These are phyloP conservation scores for Malus sieversii DNA, from an alignment of 306 rosid genomes.

Conservation along the genomic window DNA sequence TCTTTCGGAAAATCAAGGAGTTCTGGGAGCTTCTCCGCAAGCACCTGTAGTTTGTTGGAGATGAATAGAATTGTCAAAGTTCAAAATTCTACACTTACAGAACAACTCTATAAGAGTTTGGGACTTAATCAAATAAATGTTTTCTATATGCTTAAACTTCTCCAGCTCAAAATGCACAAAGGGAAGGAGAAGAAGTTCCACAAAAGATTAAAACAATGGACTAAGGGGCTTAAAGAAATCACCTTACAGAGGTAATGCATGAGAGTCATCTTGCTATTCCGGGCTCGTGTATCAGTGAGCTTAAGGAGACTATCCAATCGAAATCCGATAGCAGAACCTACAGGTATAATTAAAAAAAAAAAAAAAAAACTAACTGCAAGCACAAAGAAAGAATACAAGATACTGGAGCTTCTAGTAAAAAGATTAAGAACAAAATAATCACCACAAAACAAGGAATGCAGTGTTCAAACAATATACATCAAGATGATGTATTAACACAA, in stretches of 20 bases:
- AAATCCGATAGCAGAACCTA: slow-evolving; percentile 97
- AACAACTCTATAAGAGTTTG: neutral
- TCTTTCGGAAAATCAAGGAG: slow-evolving; percentile 78
- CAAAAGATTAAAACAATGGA: neutral
- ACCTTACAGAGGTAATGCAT: slow-evolving; percentile 99
- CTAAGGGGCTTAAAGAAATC: slow-evolving; percentile 14
- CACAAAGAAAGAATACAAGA: slow-evolving; percentile 7
- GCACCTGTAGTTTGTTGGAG: slow-evolving; percentile 51
- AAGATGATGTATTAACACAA: slow-evolving; percentile 3
- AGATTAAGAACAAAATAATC: neutral
- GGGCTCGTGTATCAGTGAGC: slow-evolving; percentile 87
- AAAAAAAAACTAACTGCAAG: slow-evolving; percentile 9
- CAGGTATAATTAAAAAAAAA: neutral
- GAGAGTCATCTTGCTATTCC: slow-evolving; percentile 91
- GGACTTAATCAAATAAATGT: neutral
- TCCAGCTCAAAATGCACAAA: neutral
- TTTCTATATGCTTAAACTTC: neutral
- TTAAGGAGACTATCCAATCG: slow-evolving; percentile 96
- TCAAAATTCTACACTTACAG: neutral
- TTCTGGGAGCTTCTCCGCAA: slow-evolving; percentile 83
- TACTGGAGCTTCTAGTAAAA: neutral
- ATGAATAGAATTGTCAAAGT: neutral
- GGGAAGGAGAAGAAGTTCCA: neutral
- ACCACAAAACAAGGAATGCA: neutral
- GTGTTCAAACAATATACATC: neutral